A percentile compares a stretch with the other conserved stretches of the same genome.
These are phyloP conservation scores for Salix koriyanagi DNA, from an alignment of 345 rosid species.

Conservation along the genomic window DNA sequence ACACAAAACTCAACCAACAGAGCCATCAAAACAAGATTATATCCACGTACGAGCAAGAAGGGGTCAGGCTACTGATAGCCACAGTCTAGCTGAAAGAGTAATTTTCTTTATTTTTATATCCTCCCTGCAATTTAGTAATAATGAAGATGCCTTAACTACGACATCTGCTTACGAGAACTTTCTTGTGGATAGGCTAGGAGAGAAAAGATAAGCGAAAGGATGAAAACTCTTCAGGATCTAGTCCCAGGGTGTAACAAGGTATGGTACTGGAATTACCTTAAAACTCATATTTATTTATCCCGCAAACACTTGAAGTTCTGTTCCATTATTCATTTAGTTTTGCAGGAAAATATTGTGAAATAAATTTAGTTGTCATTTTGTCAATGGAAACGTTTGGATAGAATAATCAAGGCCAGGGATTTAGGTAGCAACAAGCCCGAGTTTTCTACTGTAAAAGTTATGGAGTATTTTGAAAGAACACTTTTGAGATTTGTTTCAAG, in stretches of 20 bases:
- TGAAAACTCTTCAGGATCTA: slow-evolving; percentile 88
- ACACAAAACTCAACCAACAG: slow-evolving; percentile 47
- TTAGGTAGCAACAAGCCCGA: neutral
- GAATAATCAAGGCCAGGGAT: neutral
- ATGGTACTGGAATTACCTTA: slow-evolving; percentile 10
- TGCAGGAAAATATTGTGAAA: neutral
- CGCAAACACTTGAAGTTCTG: neutral
- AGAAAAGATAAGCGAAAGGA: slow-evolving; percentile 89
- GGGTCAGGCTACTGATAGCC: slow-evolving; percentile 97
- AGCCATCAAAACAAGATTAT: slow-evolving; percentile 73
- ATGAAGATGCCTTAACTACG: neutral
- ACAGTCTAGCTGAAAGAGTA: slow-evolving; percentile 96
- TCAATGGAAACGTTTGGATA: neutral
- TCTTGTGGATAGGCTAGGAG: slow-evolving; percentile 63
- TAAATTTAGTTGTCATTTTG: neutral
- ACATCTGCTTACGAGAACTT: slow-evolving; percentile 21
- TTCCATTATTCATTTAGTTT: neutral
- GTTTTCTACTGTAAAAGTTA: neutral
- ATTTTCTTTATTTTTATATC: slow-evolving; percentile 21
- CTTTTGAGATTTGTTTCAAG: neutral
- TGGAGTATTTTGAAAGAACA: neutral
- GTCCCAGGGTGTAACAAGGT: slow-evolving; percentile 95
- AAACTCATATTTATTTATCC: neutral
- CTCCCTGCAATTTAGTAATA: neutral
- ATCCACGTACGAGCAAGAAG: slow-evolving; percentile 92